These are phyloP conservation scores for Taphrina populina DNA, from an alignment of 1,139 yeast species.

Conservation along the genomic window DNA sequence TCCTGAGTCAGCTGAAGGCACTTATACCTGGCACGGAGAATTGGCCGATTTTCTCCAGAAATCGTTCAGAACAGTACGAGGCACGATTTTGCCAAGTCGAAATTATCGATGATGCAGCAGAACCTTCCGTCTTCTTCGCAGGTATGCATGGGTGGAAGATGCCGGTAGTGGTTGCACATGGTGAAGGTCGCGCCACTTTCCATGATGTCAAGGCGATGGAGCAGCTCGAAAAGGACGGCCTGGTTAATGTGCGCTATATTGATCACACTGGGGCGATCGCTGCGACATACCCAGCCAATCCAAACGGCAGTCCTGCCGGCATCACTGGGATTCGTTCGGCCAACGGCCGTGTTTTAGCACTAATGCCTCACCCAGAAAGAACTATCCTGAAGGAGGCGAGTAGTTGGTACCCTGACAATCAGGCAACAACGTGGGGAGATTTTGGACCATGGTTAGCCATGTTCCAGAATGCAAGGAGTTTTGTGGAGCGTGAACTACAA, in stretches of 20 bases:
- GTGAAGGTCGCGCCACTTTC: constrained; percentile 92
- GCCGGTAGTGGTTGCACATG: constrained; percentile 98
- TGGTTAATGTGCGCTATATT: constrained; percentile 71
- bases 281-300: constrained; percentile 84
- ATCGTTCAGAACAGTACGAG: constrained; percentile 90
- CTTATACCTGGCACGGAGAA: constrained; percentile 91
- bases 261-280: constrained; percentile 88
- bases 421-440: constrained; percentile 63
- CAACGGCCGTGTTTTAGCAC: constrained; percentile 91
- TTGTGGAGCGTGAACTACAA: constrained; percentile 65
- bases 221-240: constrained; percentile 50
- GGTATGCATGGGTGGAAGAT: constrained; percentile 89
- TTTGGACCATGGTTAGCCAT: constrained; percentile 95
- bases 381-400: constrained; percentile 82
- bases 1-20: constrained; percentile 79
- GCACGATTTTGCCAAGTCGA: constrained; percentile 93
- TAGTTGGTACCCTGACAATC: constrained; percentile 81
- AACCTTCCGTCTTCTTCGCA: constrained; percentile 71
- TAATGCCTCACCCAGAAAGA: constrained; percentile 99
- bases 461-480: constrained; percentile 88
- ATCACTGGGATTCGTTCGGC: constrained; percentile 88
- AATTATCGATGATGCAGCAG: constrained; percentile 56
- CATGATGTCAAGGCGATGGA: constrained; percentile 49
- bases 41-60: constrained; percentile 97
- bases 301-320: constrained; percentile 93